These are phyloP conservation scores for Aspergillus tamarii DNA, from an alignment of 2,329 filamentous ascomycete species.

Conservation along the genomic window DNA sequence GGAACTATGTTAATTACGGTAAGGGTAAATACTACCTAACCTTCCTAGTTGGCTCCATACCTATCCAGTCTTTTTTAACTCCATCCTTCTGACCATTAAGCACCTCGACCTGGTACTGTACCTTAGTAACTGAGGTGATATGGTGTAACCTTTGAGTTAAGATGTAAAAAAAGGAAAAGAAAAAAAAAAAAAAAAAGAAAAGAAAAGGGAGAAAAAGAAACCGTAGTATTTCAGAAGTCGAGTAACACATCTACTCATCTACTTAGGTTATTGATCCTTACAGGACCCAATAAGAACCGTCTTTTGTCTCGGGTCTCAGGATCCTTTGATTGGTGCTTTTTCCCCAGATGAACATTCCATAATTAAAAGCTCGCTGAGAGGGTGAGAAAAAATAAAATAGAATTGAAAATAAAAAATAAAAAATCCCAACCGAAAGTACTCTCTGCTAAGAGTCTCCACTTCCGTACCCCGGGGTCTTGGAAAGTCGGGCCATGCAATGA, in stretches of 20 bases:
- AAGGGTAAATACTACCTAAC: neutral
- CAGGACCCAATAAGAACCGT: neutral
- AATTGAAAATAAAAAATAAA: neutral
- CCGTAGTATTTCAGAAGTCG: neutral
- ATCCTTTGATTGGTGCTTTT: neutral
- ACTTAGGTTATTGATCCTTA: neutral
- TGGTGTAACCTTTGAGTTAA: neutral
- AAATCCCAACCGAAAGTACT: neutral
- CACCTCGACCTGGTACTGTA: neutral
- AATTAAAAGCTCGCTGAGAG: neutral
- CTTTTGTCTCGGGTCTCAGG: neutral
- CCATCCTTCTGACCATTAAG: neutral
- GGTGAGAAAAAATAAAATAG: neutral
- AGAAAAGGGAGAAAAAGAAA: neutral
- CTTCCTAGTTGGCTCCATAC: neutral
- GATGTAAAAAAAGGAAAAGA: neutral
- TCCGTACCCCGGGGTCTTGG: constrained; percentile 10
- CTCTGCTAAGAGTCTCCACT: constrained; percentile 2
- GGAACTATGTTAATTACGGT: neutral
- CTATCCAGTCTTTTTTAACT: neutral
- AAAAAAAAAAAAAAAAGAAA: neutral
- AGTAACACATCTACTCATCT: too few relatives aligned
- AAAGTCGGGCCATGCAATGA: constrained; percentile 2
- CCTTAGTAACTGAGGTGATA: neutral
- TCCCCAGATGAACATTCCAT: neutral